phyloP scores from a whole-genome alignment of 306 rosid species.

The Fagus crenata region DNA sequence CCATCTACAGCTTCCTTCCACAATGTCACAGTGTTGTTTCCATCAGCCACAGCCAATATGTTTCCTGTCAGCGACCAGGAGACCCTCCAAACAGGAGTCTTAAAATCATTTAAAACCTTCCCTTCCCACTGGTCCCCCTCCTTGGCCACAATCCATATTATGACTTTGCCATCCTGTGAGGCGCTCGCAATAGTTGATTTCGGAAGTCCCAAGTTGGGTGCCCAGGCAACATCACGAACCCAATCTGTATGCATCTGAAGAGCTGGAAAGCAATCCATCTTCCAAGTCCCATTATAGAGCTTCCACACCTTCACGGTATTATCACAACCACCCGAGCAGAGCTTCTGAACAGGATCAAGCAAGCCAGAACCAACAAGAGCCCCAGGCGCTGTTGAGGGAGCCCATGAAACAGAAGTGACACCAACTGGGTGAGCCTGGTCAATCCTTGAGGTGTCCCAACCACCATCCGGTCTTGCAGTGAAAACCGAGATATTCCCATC shows the following conservation, averaged over 20 bases:
- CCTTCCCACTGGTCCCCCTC: constrained; percentile 97
- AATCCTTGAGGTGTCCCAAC: constrained; percentile 73
- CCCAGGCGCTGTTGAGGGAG: constrained; percentile 75
- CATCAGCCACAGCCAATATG: constrained; percentile 86
- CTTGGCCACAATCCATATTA: constrained; percentile 80
- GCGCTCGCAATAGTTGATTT: constrained; percentile 84
- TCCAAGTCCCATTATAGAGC: constrained; percentile 72
- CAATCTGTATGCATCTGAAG: constrained; percentile 82
- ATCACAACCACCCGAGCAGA: constrained; percentile 89
- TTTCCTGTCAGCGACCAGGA: constrained; percentile 91
- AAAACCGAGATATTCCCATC: constrained; percentile 84
- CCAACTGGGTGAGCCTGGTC: constrained; percentile 85
- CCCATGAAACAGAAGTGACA: constrained; percentile 94
- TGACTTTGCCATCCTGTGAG: constrained; percentile 74
- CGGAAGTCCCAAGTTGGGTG: constrained; percentile 85
- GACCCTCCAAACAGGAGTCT: constrained; percentile 78
- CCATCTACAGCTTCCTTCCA: constrained; percentile 91
- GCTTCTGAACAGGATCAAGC: constrained; percentile 81
- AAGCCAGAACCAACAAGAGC: constrained; percentile 75
- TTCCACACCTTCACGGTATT: constrained; percentile 86
- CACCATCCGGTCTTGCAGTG: constrained; percentile 72
- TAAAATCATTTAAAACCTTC: constrained; percentile 67
- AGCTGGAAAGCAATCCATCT: constrained; percentile 89
- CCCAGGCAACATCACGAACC: constrained; percentile 94
- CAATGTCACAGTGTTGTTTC: constrained; percentile 69